These are phyloP conservation scores for Diaporthe aspalathi DNA, from an alignment of 2,329 filamentous ascomycete genomes.

Conservation along the genomic window DNA sequence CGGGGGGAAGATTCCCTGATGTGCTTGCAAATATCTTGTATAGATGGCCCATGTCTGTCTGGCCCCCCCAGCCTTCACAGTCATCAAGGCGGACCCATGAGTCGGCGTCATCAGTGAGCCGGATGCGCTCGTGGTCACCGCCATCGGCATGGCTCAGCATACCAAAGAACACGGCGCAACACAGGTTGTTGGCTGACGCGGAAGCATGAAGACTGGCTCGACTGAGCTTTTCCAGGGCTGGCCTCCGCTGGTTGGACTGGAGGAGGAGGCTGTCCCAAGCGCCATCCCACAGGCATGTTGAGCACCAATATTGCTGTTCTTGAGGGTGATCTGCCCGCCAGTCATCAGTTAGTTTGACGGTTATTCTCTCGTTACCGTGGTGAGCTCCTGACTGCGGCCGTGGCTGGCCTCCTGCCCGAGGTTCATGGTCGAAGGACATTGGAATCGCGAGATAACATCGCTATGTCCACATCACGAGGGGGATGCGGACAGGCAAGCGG, in stretches of 20 bases:
- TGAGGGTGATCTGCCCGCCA: neutral
- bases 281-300: constrained; percentile 2
- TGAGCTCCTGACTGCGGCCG: too few relatives aligned
- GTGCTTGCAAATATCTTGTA: constrained; percentile 1
- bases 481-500: neutral
- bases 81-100: constrained; percentile 19
- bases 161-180: neutral
- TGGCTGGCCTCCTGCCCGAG: neutral
- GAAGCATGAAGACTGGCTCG: neutral
- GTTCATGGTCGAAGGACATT: neutral
- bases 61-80: constrained; percentile 9
- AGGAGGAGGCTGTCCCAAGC: constrained; percentile 12
- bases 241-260: neutral
- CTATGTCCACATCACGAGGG: neutral
- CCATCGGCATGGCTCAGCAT: neutral
- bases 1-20: neutral
- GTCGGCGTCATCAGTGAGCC: neutral
- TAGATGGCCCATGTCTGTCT: neutral
- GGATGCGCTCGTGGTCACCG: constrained; percentile 3
- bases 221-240: neutral
- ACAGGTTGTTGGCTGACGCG: neutral
- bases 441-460: neutral
- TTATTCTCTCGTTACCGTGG: neutral
- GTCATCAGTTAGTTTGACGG: neutral
- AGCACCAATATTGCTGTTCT: neutral